These are phyloP conservation scores for Termitomyces sp. DNA, from an alignment of 768 basidiomycete genomes.

Conservation along the genomic window DNA sequence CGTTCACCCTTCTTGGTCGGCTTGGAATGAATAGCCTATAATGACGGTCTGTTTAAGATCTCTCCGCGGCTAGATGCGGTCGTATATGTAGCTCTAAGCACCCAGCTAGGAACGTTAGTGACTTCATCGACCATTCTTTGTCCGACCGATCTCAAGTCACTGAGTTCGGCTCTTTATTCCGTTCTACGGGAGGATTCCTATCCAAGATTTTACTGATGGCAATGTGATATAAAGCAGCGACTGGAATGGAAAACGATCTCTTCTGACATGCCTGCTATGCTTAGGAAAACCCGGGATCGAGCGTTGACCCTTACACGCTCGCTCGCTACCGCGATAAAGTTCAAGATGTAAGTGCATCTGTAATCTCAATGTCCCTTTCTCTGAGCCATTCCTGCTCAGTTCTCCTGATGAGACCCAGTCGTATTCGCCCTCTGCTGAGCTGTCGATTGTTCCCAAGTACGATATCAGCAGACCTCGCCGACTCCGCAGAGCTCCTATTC, in stretches of 20 bases:
- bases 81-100: slow-evolving; percentile 10
- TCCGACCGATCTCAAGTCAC: slow-evolving; percentile 15
- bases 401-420: slow-evolving; percentile 9
- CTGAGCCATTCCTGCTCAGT: slow-evolving; percentile 4
- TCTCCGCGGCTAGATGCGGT: neutral
- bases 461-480: slow-evolving; percentile 34
- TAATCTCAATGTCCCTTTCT: neutral
- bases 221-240: slow-evolving; percentile 15
- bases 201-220: slow-evolving; percentile 10
- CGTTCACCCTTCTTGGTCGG: slow-evolving; percentile 12
- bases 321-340: slow-evolving; percentile 44
- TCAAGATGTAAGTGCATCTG: slow-evolving; percentile 25
- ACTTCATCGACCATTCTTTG: slow-evolving; percentile 7
- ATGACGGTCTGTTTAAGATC: neutral
- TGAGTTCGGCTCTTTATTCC: slow-evolving; percentile 14
- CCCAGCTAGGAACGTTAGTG: slow-evolving; percentile 5
- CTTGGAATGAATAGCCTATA: slow-evolving; percentile 6
- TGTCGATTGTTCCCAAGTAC: slow-evolving; percentile 10
- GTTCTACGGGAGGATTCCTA: slow-evolving; percentile 8
- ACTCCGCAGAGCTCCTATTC: slow-evolving; percentile 27
- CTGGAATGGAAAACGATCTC: slow-evolving; percentile 3
- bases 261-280: slow-evolving; percentile 23
- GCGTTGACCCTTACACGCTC: slow-evolving; percentile 48
- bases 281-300: slow-evolving; percentile 45
- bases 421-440: slow-evolving; percentile 13